phyloP scores from a whole-genome alignment of 1,284 basidiomycete genomes.

The Phylloboletellus chloephorus region DNA sequence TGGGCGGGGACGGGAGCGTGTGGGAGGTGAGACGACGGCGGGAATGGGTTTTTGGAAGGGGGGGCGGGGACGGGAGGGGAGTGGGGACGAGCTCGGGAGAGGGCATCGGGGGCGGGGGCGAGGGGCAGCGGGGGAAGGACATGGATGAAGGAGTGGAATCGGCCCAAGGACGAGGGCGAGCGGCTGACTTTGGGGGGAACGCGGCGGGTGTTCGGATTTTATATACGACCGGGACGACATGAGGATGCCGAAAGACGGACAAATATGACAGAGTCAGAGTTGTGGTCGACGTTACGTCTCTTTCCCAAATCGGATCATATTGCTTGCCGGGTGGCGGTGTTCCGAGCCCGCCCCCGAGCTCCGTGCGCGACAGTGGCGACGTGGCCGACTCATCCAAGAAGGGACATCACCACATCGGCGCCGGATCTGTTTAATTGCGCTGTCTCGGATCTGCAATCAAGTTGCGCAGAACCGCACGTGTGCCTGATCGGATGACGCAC shows the following conservation, averaged over 20 bases:
- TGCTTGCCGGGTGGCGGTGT: too few species aligned
- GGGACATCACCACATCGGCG: too few species aligned
- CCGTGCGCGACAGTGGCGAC: too few species aligned
- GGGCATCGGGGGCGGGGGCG: constrained; percentile 27
- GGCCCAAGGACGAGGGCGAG: not conserved
- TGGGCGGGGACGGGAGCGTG: constrained; percentile 6
- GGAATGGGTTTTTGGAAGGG: constrained; percentile 8
- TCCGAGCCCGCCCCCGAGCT: too few species aligned
- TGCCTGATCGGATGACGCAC: too few species aligned
- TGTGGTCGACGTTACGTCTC: constrained; percentile 5
- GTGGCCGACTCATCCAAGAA: not conserved
- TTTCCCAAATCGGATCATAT: not conserved
- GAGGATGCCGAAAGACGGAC: constrained; percentile 8
- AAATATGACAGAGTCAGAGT: constrained; percentile 2
- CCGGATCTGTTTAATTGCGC: too few species aligned
- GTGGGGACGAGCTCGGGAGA: constrained; percentile 22
- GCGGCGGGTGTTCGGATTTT: not conserved
- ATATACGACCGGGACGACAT: constrained; percentile 2
- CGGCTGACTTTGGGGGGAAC: not conserved
- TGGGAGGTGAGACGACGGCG: constrained; percentile 5
- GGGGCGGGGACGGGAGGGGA: constrained; percentile 19
- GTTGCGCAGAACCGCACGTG: too few species aligned
- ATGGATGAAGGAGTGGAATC: constrained; percentile 10
- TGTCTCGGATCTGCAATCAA: too few species aligned
- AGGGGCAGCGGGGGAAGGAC: constrained; percentile 13